A percentile compares a stretch with the other conserved stretches of the same genome.
Conservation (phyloP, 768 basidiomycete genomes). For the Pulveroboletus ravenelii region DNA sequence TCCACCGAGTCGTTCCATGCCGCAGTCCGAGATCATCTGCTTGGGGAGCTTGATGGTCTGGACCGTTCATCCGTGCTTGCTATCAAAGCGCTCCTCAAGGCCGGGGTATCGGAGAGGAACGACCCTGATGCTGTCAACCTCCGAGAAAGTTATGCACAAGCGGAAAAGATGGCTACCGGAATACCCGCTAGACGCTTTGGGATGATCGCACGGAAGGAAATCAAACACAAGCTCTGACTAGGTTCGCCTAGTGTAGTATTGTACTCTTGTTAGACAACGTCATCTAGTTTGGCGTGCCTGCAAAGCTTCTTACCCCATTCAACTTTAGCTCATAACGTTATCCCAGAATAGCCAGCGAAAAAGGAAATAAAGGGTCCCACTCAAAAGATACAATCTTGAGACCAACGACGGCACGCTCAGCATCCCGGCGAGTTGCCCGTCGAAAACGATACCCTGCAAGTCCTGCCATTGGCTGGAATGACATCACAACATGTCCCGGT, state of each 20-base stretch:
- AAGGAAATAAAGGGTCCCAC: no score
- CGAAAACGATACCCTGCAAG: no score
- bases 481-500: conserved; percentile 44
- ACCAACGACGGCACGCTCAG: no score
- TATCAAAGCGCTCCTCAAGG: conserved; percentile 50
- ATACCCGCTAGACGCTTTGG: conserved; percentile 50
- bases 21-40: conserved; percentile 44
- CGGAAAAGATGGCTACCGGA: conserved; percentile 58
- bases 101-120: conserved; percentile 57
- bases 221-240: conserved; percentile 56
- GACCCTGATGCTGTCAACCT: conserved; percentile 60
- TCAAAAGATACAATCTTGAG: no score
- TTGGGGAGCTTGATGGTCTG: conserved; percentile 53
- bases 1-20: conserved; percentile 49
- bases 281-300: no score
- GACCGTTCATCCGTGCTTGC: conserved; percentile 50
- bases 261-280: no score
- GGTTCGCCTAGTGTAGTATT: no score
- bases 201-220: conserved; percentile 57
- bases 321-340: no score
- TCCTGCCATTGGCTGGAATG: conserved; percentile 42
- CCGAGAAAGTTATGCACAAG: conserved; percentile 69
- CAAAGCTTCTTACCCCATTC: no score
- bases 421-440: no score
- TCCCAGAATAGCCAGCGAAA: no score